These are phyloP conservation scores for Cryphonectria radicalis DNA, from an alignment of 2,329 filamentous ascomycete genomes.

Conservation along the genomic window DNA sequence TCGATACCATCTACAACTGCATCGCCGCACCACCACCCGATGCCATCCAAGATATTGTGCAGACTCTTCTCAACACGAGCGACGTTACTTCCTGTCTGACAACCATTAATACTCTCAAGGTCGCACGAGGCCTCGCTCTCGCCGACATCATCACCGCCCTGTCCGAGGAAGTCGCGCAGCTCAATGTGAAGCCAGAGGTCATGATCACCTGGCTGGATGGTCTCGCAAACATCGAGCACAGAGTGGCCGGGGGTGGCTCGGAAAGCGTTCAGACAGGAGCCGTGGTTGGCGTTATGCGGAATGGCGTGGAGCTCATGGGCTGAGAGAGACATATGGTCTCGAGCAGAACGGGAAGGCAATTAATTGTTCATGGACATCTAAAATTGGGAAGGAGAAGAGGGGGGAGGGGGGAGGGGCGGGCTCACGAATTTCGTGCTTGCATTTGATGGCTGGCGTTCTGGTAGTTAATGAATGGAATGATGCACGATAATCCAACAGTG, in stretches of 20 bases:
- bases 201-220: conserved; percentile 92
- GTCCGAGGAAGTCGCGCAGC: conserved; percentile 77
- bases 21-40: conserved; percentile 92
- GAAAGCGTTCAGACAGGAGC: conserved; percentile 92
- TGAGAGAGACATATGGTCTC: conserved; percentile 2
- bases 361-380: not conserved
- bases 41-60: conserved; percentile 82
- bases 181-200: conserved; percentile 85
- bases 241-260: conserved; percentile 83
- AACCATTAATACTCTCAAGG: conserved; percentile 87
- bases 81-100: conserved; percentile 89
- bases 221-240: conserved; percentile 89
- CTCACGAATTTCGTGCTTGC: conserved; percentile 2
- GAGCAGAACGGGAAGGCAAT: not conserved
- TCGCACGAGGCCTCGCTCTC: conserved; percentile 81
- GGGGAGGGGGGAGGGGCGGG: not conserved
- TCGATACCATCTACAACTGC: conserved; percentile 94
- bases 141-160: conserved; percentile 92
- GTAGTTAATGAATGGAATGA: not conserved
- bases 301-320: conserved; percentile 75
- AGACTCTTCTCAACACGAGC: conserved; percentile 79
- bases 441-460: conserved; percentile 25
- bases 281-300: conserved; percentile 84
- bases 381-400: not conserved
- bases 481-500: conserved; percentile 13